These are phyloP conservation scores for Allium cepa DNA, from an alignment of 106 monocot genomes.

Conservation along the genomic window DNA sequence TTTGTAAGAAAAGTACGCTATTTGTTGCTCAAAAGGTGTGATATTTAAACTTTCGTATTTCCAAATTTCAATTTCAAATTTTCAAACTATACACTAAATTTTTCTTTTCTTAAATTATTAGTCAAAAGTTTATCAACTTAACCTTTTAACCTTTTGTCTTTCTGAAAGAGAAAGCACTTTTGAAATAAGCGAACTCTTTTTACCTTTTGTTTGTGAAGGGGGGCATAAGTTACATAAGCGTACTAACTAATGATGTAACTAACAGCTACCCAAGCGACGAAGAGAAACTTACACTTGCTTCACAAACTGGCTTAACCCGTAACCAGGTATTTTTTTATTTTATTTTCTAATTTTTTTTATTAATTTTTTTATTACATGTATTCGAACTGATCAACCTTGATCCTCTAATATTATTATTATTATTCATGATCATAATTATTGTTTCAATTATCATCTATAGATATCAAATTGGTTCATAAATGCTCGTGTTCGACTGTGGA, in stretches of 20 bases:
- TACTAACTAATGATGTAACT: background rate
- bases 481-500: no score
- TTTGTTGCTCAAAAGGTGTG: background rate
- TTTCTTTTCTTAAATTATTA: background rate
- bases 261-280: conserved; percentile 58
- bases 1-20: background rate
- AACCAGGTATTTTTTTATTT: conserved; percentile 35
- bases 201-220: background rate
- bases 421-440: no score
- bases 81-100: background rate
- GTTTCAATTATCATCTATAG: no score
- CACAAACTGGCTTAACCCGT: conserved; percentile 49
- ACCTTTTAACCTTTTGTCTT: background rate
- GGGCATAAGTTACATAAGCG: background rate
- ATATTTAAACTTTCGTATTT: background rate
- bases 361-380: no score
- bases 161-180: background rate
- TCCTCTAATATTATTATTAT: no score
- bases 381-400: no score
- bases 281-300: conserved; percentile 67
- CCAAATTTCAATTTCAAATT: background rate
- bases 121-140: background rate
- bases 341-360: no score
- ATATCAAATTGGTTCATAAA: no score
- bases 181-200: background rate